Percentiles rank a stretch among this genome's conserved stretches.
Conservation (phyloP, 306 rosid species). For the Oemleria cerasiformis region DNA sequence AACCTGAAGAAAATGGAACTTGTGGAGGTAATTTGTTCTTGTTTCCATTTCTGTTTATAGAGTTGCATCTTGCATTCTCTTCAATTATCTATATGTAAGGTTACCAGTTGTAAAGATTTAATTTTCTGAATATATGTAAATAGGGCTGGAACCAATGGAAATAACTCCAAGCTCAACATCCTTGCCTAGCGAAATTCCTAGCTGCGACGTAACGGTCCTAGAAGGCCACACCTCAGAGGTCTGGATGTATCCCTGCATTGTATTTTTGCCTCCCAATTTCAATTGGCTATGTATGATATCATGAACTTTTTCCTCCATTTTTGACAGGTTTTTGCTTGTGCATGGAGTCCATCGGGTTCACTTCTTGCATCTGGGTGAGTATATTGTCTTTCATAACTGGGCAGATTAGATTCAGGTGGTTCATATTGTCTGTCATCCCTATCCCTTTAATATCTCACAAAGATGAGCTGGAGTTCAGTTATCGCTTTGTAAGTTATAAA, state of each 20-base stretch:
- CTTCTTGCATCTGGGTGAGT: slow-evolving; percentile 80
- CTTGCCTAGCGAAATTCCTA: slow-evolving; percentile 35
- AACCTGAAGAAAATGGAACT: slow-evolving; percentile 40
- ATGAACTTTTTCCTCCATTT: slow-evolving; percentile 8
- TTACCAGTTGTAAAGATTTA: not conserved
- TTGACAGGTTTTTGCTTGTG: slow-evolving; percentile 67
- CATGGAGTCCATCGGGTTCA: slow-evolving; percentile 66
- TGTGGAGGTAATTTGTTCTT: slow-evolving; percentile 30
- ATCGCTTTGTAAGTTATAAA: not conserved
- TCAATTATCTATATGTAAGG: not conserved
- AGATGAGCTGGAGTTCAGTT: not conserved
- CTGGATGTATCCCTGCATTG: slow-evolving; percentile 13
- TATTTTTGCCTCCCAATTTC: slow-evolving; percentile 4
- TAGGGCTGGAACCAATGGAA: slow-evolving; percentile 71
- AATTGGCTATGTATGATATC: not conserved
- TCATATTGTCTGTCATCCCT: not conserved
- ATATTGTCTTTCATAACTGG: not conserved
- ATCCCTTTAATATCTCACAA: not conserved
- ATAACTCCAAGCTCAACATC: slow-evolving; percentile 34
- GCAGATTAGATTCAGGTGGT: not conserved
- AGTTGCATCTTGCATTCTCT: not conserved
- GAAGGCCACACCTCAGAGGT: slow-evolving; percentile 78
- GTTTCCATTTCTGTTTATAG: not conserved
- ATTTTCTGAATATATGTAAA: slow-evolving; percentile 12
- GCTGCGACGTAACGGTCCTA: slow-evolving; percentile 43